Percentiles rank a stretch among this genome's conserved stretches.
phyloP scores from a whole-genome alignment of 2,329 filamentous ascomycete species.

The Beauveria australis region DNA sequence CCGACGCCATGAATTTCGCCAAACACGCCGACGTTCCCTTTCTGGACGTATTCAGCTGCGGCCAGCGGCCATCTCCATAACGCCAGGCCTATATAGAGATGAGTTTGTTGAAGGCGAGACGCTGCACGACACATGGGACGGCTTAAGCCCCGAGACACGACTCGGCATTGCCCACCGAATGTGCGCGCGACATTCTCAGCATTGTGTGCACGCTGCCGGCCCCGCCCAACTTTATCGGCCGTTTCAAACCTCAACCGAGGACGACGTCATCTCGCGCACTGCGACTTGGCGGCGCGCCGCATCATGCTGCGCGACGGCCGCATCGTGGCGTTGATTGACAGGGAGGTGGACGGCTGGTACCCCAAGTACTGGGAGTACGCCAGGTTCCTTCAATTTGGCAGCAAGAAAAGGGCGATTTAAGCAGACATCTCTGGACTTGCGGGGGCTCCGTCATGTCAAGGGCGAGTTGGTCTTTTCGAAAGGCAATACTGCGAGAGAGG shows the following conservation, averaged over 20 bases:
- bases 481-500: too few species aligned
- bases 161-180: neutral
- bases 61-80: neutral
- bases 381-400: conserved; percentile 13
- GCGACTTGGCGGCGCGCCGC: conserved; percentile 36
- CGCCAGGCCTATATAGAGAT: neutral
- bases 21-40: neutral
- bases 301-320: conserved; percentile 28
- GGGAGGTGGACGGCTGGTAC: conserved; percentile 35
- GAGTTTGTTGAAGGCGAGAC: neutral
- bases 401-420: neutral
- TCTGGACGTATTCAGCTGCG: neutral
- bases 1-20: neutral
- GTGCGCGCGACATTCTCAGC: neutral
- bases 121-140: neutral
- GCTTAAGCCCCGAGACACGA: neutral
- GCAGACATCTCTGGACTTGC: too few species aligned
- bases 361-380: conserved; percentile 27
- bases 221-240: neutral
- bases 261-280: conserved; percentile 32
- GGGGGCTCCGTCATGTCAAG: too few species aligned
- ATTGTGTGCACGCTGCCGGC: neutral
- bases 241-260: conserved; percentile 5
- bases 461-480: too few species aligned
- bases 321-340: conserved; percentile 28